These are phyloP conservation scores for Drosera capensis DNA, from an alignment of 148 eudicot species.

Conservation along the genomic window DNA sequence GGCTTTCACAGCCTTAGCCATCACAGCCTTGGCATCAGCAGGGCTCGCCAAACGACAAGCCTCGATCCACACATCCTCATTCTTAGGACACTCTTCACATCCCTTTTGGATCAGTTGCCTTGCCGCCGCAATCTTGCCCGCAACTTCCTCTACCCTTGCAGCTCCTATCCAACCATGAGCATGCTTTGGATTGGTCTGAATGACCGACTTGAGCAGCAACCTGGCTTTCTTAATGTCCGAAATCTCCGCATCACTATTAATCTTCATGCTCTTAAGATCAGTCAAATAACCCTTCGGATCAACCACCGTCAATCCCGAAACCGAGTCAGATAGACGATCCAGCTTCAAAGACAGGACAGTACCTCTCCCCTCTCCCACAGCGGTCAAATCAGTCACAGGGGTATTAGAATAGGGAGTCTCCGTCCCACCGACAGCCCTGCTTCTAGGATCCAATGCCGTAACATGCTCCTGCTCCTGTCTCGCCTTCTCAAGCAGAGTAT, in stretches of 20 bases:
- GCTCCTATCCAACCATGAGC: slow-evolving; percentile 99
- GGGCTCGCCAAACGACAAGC: slow-evolving; percentile 67
- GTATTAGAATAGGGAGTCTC: slow-evolving; percentile 91
- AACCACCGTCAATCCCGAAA: slow-evolving; percentile 74
- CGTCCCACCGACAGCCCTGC: slow-evolving; percentile 73
- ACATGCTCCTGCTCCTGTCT: slow-evolving; percentile 92
- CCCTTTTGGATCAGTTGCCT: slow-evolving; percentile 66
- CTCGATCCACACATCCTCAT: slow-evolving; percentile 93
- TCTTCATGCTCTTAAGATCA: slow-evolving; percentile 93
- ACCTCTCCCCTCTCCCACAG: slow-evolving; percentile 97
- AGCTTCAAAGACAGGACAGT: slow-evolving; percentile 85
- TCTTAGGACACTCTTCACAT: slow-evolving; percentile 89
- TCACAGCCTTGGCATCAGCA: slow-evolving; percentile 82
- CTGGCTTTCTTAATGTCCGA: slow-evolving; percentile 88
- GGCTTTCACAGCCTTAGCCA: slow-evolving; percentile 78
- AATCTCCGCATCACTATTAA: slow-evolving; percentile 90
- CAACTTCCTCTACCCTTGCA: slow-evolving; percentile 89
- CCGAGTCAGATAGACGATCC: slow-evolving; percentile 77
- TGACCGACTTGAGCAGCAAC: slow-evolving; percentile 68
- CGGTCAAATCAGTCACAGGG: slow-evolving; percentile 87
- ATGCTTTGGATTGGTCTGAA: slow-evolving; percentile 77
- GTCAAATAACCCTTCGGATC: slow-evolving; percentile 92
- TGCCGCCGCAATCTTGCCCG: slow-evolving; percentile 70
- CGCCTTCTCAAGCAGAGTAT: slow-evolving; percentile 85
- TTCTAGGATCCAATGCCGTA: slow-evolving; percentile 80